These are phyloP conservation scores for Orychophragmus violaceus DNA, from an alignment of 345 rosid genomes.

Conservation along the genomic window DNA sequence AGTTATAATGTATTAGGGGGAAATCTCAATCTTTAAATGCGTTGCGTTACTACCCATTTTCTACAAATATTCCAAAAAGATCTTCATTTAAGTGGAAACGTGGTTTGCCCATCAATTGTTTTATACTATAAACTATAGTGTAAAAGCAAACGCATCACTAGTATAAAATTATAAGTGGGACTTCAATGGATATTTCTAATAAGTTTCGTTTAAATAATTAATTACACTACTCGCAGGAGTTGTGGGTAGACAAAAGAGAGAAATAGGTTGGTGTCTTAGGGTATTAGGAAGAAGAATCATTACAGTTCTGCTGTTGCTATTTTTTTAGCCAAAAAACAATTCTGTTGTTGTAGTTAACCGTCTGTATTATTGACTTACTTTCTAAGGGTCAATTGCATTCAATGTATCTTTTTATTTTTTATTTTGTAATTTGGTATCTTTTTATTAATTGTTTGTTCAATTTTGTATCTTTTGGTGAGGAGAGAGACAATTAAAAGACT, in stretches of 20 bases:
- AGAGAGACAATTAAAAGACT: too few relatives aligned
- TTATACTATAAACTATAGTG: neutral
- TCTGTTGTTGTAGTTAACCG: neutral
- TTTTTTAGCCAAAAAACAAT: too few relatives aligned
- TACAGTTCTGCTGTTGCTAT: neutral
- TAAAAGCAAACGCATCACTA: neutral
- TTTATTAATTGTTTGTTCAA: too few relatives aligned
- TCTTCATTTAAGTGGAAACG: neutral
- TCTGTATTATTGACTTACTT: neutral
- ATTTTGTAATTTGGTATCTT: too few relatives aligned
- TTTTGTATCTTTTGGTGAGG: too few relatives aligned
- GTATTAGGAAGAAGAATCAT: neutral
- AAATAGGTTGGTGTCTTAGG: neutral
- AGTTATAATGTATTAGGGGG: neutral
- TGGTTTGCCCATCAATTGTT: neutral
- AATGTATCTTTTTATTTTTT: too few relatives aligned
- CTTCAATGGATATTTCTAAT: neutral
- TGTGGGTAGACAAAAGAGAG: neutral
- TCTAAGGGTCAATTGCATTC: too few relatives aligned
- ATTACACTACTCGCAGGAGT: neutral
- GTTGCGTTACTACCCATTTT: neutral
- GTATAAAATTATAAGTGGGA: neutral
- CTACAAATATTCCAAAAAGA: neutral
- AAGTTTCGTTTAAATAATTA: neutral
- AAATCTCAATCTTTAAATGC: neutral